Base-by-base conservation (phyloP, 371 early-diverging fungal species). In the Lichtheimia ornata region DNA sequence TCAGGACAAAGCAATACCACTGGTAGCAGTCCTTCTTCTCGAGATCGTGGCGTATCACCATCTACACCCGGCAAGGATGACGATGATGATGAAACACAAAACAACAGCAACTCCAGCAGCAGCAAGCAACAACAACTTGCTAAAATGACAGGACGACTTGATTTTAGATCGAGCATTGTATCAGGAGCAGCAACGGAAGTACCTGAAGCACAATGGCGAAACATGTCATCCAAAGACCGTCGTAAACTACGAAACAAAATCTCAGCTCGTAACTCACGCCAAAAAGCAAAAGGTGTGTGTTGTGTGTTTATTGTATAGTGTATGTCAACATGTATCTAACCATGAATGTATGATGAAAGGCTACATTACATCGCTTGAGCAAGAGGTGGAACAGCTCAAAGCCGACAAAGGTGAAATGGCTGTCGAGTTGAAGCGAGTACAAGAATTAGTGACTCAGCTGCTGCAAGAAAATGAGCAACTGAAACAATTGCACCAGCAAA, bases 211-310 rank as follows among this genome's bases (percentile, higher is more conserved):
- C 76, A 79, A 57, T 50, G 82, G 40, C 84, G 85, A 57, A 79
- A 79, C 43, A 82, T 92, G 79, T 77, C 88, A 1, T 81, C 91
- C 17, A 92, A 90, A 62, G 93, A 95, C 70, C 82, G 93, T 15
- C 79, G 94, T 28, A 93, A 93, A 64, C 72, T 94, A 54, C 80
- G 94, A 30, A 95, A 95, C 79, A 94, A 94, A 69, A 88, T 94
- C 30, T 92, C 93, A n/a, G 95, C 95, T n/a, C 79, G 95, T 56
- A 92, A 91, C 69, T 95, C 94, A 70, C 83, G 95, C 49, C 87
- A 88, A 50, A 83, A 94, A 50, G 77, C 93, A 79, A 95, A 95
- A 76, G 92, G 91, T 89, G 81, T 9, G 5, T 43, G n/a, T 18
- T 9, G 9, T 35, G 35, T 22, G 22, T 22, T 22, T 22, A 35